Evolutionary conservation across 2,329 filamentous ascomycete species (phyloP).

Genomic region (Fusarium duplospermum): DNA sequence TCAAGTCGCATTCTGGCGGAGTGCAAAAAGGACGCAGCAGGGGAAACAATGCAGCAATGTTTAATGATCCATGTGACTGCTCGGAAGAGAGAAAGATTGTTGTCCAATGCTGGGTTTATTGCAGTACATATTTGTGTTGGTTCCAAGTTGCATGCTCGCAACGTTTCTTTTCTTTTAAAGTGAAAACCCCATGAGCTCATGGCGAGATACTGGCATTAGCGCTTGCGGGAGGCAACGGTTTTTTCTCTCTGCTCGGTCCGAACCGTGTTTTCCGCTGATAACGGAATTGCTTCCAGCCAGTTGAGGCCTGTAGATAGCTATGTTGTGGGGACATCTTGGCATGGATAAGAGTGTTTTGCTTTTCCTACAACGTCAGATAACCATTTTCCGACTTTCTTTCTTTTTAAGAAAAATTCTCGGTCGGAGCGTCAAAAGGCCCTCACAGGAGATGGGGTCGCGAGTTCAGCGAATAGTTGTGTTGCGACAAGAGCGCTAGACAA

Average conservation of each 20-base stretch:
- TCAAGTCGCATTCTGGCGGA: conserved; percentile 1
- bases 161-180: not conserved
- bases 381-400: not conserved
- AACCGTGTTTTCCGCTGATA: not conserved
- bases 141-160: not conserved
- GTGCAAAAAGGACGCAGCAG: not conserved
- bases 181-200: not conserved
- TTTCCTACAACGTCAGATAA: not conserved
- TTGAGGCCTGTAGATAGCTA: not conserved
- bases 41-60: not conserved
- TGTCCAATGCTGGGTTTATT: not conserved
- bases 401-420: not conserved
- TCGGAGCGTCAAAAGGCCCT: not conserved
- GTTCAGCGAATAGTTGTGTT: not conserved
- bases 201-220: not conserved
- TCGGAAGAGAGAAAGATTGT: not conserved
- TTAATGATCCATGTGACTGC: conserved; percentile 4
- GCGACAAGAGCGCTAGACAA: not conserved
- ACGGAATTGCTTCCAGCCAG: not conserved
- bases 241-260: conserved; percentile 3
- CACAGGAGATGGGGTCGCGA: not conserved
- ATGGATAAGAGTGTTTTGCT: conserved; percentile 13
- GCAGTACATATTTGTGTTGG: not conserved
- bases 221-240: not conserved
- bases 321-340: not conserved